phyloP scores from a whole-genome alignment of 257 asterid species.

The Gardenia jasminoides region DNA sequence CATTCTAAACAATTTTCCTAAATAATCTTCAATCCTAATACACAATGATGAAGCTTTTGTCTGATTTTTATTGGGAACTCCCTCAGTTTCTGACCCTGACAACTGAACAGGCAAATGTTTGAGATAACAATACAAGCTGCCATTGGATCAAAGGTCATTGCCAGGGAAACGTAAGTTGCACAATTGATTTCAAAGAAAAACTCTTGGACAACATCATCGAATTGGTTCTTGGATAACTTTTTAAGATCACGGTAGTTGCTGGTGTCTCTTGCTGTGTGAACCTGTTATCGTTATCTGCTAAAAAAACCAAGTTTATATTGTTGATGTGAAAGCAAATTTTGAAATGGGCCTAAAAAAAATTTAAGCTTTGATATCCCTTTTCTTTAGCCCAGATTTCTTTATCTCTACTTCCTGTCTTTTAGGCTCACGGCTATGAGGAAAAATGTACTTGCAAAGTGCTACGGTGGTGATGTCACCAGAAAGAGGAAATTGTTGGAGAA shows the following conservation, averaged over 20 bases:
- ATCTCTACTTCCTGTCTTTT: neutral
- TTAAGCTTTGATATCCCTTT: neutral
- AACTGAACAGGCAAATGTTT: slow-evolving; percentile 88
- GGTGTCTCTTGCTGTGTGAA: neutral
- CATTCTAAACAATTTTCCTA: no score
- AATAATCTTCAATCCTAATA: no score
- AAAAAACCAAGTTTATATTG: neutral
- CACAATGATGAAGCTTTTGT: neutral
- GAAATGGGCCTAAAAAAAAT: no score
- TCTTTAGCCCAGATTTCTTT: neutral
- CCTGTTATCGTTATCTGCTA: neutral
- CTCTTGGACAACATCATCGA: neutral
- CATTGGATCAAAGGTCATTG: slow-evolving; percentile 82
- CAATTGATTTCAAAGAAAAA: neutral
- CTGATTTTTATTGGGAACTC: slow-evolving; percentile 4
- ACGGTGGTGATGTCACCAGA: slow-evolving; percentile 86
- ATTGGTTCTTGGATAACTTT: neutral
- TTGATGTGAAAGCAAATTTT: neutral
- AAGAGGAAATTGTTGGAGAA: slow-evolving; percentile 88
- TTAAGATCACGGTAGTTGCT: neutral
- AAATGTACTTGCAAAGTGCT: slow-evolving; percentile 93
- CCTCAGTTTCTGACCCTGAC: slow-evolving; percentile 9
- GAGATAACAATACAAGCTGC: slow-evolving; percentile 97
- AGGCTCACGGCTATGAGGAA: slow-evolving; percentile 96
- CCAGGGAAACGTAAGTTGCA: slow-evolving; percentile 86